phyloP scores from a whole-genome alignment of 108 stramenopile genomes.

The Pseudonitzschia pungens region DNA sequence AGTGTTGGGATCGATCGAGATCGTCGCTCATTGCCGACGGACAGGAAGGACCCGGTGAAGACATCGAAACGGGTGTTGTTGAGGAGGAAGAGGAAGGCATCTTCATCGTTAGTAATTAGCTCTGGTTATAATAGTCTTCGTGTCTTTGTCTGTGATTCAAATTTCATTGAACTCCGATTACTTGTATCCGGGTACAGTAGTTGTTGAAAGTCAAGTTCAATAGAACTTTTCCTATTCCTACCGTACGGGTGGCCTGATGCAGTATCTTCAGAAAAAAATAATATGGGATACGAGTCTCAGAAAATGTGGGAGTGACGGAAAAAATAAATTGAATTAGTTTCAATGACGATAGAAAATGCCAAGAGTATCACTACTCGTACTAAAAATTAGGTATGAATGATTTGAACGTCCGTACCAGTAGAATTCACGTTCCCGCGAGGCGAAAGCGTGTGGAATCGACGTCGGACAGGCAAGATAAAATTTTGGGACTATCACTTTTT shows the following conservation, averaged over 20 bases:
- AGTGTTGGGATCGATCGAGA: not conserved
- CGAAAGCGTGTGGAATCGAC: not conserved
- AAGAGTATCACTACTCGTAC: too few relatives aligned
- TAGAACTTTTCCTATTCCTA: too few relatives aligned
- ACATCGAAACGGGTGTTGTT: not conserved
- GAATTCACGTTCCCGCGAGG: not conserved
- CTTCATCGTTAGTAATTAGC: not conserved
- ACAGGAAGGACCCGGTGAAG: not conserved
- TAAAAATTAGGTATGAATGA: not conserved
- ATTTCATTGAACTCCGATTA: too few relatives aligned
- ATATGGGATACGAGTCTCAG: too few relatives aligned
- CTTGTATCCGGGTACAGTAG: too few relatives aligned
- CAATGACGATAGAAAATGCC: too few relatives aligned
- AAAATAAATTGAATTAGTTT: too few relatives aligned
- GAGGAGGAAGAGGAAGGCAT: not conserved
- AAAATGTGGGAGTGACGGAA: too few relatives aligned
- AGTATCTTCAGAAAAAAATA: too few relatives aligned
- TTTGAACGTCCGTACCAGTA: not conserved
- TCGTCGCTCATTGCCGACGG: not conserved
- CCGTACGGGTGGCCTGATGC: too few relatives aligned
- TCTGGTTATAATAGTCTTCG: not conserved
- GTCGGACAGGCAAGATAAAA: not conserved
- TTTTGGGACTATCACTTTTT: not conserved
- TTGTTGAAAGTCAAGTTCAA: too few relatives aligned
- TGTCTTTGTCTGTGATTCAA: too few relatives aligned